These are phyloP conservation scores for Penicillium verhagenii DNA, from an alignment of 495 filamentous ascomycete species.

Conservation along the genomic window DNA sequence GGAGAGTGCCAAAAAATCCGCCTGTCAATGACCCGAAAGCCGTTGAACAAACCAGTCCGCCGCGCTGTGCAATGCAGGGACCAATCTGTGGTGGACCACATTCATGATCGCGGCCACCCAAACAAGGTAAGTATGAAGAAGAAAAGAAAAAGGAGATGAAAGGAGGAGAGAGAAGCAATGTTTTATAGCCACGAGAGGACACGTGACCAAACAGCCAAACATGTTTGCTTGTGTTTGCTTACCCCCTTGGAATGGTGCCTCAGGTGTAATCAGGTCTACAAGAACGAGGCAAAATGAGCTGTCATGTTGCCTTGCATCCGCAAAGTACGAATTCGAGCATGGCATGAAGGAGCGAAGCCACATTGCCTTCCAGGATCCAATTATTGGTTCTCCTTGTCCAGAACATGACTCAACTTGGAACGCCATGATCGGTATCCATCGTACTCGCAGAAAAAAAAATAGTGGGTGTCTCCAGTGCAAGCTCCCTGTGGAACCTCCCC, in stretches of 20 bases:
- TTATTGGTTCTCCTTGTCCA: slow-evolving; percentile 45
- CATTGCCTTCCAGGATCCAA: slow-evolving; percentile 33
- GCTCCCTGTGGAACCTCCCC: slow-evolving; percentile 19
- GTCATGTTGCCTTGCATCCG: slow-evolving; percentile 6
- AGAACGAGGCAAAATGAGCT: not conserved
- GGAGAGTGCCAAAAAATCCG: slow-evolving; percentile 67
- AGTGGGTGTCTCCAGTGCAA: slow-evolving; percentile 11
- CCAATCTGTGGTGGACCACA: slow-evolving; percentile 57
- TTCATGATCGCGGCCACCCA: slow-evolving; percentile 62
- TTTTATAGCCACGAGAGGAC: slow-evolving; percentile 26
- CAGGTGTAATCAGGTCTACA: not conserved
- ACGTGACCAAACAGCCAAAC: not conserved
- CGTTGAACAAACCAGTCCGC: slow-evolving; percentile 59
- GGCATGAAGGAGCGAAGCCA: not conserved
- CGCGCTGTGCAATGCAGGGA: slow-evolving; percentile 71
- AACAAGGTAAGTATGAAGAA: slow-evolving; percentile 79
- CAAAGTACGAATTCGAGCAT: not conserved
- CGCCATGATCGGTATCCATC: too few species aligned
- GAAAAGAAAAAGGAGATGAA: slow-evolving; percentile 43
- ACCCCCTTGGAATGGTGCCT: not conserved
- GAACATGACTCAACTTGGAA: not conserved
- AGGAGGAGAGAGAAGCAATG: slow-evolving; percentile 2
- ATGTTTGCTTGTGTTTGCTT: not conserved
- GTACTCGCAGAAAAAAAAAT: slow-evolving; percentile 11
- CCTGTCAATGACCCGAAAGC: slow-evolving; percentile 63